Evolutionary conservation across 257 asterid species (phyloP), one percentile per base, ranked within the genome.

Genomic region (Lavandula angustifolia): DNA sequence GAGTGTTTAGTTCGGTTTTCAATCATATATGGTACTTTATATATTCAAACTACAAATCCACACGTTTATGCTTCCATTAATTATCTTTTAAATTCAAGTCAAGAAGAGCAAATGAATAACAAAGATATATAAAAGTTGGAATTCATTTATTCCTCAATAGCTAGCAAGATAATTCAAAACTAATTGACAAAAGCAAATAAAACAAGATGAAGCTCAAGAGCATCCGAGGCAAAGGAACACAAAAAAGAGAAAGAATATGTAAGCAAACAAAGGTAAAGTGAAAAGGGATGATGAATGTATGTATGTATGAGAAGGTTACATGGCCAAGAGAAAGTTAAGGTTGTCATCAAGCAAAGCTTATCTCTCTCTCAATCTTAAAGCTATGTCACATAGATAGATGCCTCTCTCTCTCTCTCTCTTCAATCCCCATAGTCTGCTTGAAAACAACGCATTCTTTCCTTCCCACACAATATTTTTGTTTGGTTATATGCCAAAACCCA

Each of bases 371-470:
- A 22, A 22, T 22, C 27, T 22, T 22, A 22, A 22, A 22, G 27
- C 27, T 22, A 22, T 22, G 27, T 22, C 27, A 22, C 27, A 22
- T 22, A 22, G 27, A 22, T 22, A 22, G 27, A 22, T 22, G 27
- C 27, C 27, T 22, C 27, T 22, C 27, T 22, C 27, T 22, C 27
- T 22, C 27, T 22, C 27, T 22, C 27, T 22, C 27, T 22, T 22
- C 27, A 22, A 22, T 22, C 27, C 27, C 27, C 27, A 22, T 60
- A 66, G 79, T 80, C 81, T 16, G 96, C 97, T 90, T 90, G 64
- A 72, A 73, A 80, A 73, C 71, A 76, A 90, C 95, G 95, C 97
- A 84, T 77, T 78, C 87, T 75, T 79, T 85, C 72, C 74, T 73
- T 75, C 86, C 92, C 91, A 79, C 94, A 80, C 71, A 75, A 66